Evolutionary conservation across 768 basidiomycete genomes (phyloP).

Genomic region (Sporobolomyces phaffii): DNA sequence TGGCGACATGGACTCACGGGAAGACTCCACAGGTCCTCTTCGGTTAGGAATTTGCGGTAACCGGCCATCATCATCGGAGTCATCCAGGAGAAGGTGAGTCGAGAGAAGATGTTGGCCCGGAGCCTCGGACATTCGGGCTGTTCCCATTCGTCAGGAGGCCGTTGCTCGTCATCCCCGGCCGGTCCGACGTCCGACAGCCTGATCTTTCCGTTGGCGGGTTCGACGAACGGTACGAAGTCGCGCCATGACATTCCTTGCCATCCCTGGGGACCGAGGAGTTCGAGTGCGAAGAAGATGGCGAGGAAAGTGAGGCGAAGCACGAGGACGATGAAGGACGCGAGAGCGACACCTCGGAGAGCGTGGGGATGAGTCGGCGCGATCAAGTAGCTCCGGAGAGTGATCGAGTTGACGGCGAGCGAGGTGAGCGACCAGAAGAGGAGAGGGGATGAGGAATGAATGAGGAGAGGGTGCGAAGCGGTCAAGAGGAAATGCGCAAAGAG

Average conservation of each 20-base stretch:
- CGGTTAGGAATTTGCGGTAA: conserved; percentile 59
- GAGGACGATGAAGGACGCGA: conserved; percentile 44
- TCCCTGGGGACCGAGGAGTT: conserved; percentile 62
- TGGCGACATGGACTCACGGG: conserved; percentile 9
- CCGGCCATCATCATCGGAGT: conserved; percentile 59
- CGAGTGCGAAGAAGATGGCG: conserved; percentile 56
- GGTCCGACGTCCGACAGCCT: background rate
- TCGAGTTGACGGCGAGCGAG: conserved; percentile 53
- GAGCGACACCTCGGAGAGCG: conserved; percentile 41
- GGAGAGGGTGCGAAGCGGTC: conserved; percentile 32
- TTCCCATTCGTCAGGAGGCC: conserved; percentile 8
- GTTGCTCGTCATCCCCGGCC: conserved; percentile 3
- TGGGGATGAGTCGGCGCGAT: conserved; percentile 35
- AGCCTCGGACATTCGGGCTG: conserved; percentile 34
- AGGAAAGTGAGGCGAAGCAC: conserved; percentile 52
- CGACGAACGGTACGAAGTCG: conserved; percentile 38
- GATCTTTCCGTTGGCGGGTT: conserved; percentile 28
- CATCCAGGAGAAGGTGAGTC: conserved; percentile 74
- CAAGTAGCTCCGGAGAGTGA: conserved; percentile 60
- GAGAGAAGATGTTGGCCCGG: conserved; percentile 43
- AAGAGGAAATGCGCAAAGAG: conserved; percentile 29
- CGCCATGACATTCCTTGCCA: conserved; percentile 41
- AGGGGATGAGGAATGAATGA: conserved; percentile 48
- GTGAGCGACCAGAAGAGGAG: conserved; percentile 77
- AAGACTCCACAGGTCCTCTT: conserved; percentile 76